phyloP scores from a whole-genome alignment of 2,329 filamentous ascomycete species.

The Sporothrix curviconia region DNA sequence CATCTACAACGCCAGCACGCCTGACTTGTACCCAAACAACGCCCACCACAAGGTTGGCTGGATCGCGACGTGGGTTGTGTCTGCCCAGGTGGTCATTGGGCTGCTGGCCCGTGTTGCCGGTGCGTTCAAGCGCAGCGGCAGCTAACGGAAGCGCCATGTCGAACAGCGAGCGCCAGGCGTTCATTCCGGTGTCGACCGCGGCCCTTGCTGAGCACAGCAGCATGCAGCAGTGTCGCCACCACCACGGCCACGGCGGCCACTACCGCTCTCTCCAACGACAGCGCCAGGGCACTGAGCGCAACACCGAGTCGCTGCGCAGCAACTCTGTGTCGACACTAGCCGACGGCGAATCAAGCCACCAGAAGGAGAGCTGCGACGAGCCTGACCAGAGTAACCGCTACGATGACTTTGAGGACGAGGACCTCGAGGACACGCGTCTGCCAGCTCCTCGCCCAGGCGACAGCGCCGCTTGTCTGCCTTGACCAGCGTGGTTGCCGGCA shows the following conservation, averaged over 20 bases:
- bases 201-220: slow-evolving; percentile 46
- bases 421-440: slow-evolving; percentile 34
- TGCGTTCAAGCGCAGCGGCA: slow-evolving; percentile 27
- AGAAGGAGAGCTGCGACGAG: slow-evolving; percentile 45
- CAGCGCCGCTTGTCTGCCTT: slow-evolving; percentile 44
- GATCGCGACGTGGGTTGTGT: slow-evolving; percentile 67
- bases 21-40: slow-evolving; percentile 80
- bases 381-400: slow-evolving; percentile 37
- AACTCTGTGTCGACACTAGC: slow-evolving; percentile 54
- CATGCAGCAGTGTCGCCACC: slow-evolving; percentile 23
- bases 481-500: slow-evolving; percentile 44
- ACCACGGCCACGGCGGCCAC: slow-evolving; percentile 22
- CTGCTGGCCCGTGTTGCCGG: slow-evolving; percentile 56
- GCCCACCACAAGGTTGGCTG: slow-evolving; percentile 86
- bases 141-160: slow-evolving; percentile 6
- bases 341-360: slow-evolving; percentile 37
- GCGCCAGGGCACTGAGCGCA: slow-evolving; percentile 66
- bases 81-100: slow-evolving; percentile 63
- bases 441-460: slow-evolving; percentile 34
- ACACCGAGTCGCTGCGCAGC: slow-evolving; percentile 60
- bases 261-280: slow-evolving; percentile 59
- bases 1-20: slow-evolving; percentile 73
- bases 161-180: slow-evolving; percentile 46
- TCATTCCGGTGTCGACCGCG: slow-evolving; percentile 55
- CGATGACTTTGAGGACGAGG: slow-evolving; percentile 33